phyloP scores from a whole-genome alignment of 306 rosid species.

The Malus sieversii region DNA sequence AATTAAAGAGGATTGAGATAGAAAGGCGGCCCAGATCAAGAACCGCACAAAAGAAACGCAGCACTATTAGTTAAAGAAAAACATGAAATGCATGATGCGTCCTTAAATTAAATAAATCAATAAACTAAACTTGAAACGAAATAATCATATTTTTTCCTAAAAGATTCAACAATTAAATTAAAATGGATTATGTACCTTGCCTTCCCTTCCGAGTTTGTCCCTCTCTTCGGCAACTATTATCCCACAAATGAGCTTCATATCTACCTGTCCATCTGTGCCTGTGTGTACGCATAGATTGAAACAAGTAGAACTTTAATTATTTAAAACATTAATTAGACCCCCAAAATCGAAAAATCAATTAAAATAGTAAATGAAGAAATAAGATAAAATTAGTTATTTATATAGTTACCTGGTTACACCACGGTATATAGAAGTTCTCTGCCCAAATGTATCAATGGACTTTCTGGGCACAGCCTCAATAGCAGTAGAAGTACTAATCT shows the following conservation, averaged over 20 bases:
- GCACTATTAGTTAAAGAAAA: constrained; percentile 6
- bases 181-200: constrained; percentile 49
- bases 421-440: constrained; percentile 91
- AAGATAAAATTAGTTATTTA: no score
- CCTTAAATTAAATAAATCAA: background rate
- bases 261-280: constrained; percentile 98
- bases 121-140: background rate
- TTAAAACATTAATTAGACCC: constrained; percentile 1
- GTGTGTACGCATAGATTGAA: background rate
- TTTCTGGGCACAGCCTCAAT: constrained; percentile 48
- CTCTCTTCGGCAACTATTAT: constrained; percentile 91
- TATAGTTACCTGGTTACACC: constrained; percentile 73
- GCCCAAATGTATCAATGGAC: constrained; percentile 82
- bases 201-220: constrained; percentile 98
- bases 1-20: constrained; percentile 14
- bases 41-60: constrained; percentile 1
- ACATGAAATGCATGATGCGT: background rate
- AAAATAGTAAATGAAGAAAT: background rate
- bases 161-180: background rate
- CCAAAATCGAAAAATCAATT: background rate
- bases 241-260: constrained; percentile 95
- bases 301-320: background rate
- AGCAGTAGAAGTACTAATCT: constrained; percentile 12
- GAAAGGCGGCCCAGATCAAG: constrained; percentile 30
- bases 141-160: background rate